These are phyloP conservation scores for Ascosphaera pollenicola DNA, from an alignment of 2,329 filamentous ascomycete genomes.

Conservation along the genomic window DNA sequence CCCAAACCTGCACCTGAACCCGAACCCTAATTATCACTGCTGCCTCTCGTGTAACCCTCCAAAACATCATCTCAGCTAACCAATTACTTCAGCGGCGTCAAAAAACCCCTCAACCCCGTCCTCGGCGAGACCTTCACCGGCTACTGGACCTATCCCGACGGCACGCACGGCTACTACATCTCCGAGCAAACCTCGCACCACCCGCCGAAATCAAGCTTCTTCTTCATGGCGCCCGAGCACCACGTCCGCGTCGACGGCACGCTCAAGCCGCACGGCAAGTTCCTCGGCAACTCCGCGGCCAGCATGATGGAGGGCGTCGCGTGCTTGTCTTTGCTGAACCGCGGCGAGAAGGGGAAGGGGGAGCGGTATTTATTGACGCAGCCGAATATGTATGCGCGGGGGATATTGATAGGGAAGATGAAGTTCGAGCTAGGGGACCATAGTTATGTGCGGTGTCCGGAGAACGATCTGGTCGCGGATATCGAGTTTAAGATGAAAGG, in stretches of 20 bases:
- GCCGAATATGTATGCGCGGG: constrained; percentile 96
- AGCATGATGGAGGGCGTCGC: constrained; percentile 97
- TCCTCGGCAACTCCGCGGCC: constrained; percentile 88
- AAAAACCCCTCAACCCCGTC: constrained; percentile 94
- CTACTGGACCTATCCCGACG: constrained; percentile 80
- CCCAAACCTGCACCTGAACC: neutral
- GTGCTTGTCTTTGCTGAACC: constrained; percentile 61
- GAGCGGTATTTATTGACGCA: constrained; percentile 96
- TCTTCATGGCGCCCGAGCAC: constrained; percentile 90
- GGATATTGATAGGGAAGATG: constrained; percentile 97
- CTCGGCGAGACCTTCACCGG: constrained; percentile 87
- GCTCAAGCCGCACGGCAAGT: constrained; percentile 82
- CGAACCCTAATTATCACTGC: neutral
- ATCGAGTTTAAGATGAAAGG: constrained; percentile 98
- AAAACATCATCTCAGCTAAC: constrained; percentile 3
- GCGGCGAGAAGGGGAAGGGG: constrained; percentile 41
- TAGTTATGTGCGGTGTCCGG: constrained; percentile 77
- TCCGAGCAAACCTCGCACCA: constrained; percentile 96
- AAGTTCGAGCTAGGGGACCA: constrained; percentile 97
- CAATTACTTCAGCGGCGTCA: constrained; percentile 75
- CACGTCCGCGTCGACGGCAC: constrained; percentile 90
- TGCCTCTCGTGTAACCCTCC: neutral
- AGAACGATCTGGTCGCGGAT: constrained; percentile 67
- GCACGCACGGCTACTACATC: constrained; percentile 81
- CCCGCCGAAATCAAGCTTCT: constrained; percentile 96